phyloP scores from a whole-genome alignment of 1,284 basidiomycete genomes.

The Golubevia sp. region DNA sequence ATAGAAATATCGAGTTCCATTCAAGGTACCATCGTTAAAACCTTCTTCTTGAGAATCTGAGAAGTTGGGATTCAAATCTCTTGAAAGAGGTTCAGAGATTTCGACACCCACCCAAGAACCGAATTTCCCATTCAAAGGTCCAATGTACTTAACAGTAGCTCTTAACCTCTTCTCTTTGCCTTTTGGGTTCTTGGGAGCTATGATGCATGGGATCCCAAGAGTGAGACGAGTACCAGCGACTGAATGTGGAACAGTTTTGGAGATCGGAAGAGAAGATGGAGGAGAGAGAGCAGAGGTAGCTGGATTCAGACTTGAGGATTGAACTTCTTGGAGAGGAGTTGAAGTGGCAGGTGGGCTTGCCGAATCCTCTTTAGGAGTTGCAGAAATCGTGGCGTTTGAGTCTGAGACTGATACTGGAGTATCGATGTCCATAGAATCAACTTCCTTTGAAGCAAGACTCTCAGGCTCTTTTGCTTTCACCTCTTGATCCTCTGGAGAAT shows the following conservation, averaged over 20 bases:
- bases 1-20: conserved; percentile 79
- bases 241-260: background rate
- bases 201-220: conserved; percentile 30
- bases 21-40: conserved; percentile 82
- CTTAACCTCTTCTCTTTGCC: conserved; percentile 11
- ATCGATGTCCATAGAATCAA: background rate
- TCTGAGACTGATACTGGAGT: background rate
- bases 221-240: background rate
- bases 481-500: conserved; percentile 1
- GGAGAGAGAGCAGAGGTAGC: background rate
- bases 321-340: too few relatives aligned
- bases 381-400: background rate
- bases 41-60: conserved; percentile 68
- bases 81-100: conserved; percentile 16
- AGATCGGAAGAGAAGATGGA: background rate
- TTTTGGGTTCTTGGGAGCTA: conserved; percentile 6
- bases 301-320: background rate
- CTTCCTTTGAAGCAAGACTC: conserved; percentile 1
- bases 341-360: background rate
- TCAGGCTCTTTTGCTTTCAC: background rate
- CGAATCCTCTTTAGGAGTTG: background rate
- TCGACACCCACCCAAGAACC: conserved; percentile 39
- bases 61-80: too few relatives aligned
- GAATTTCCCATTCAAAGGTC: conserved; percentile 15
- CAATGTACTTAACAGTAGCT: conserved; percentile 37